phyloP scores from a whole-genome alignment of 306 rosid genomes.

The Prunus padus region DNA sequence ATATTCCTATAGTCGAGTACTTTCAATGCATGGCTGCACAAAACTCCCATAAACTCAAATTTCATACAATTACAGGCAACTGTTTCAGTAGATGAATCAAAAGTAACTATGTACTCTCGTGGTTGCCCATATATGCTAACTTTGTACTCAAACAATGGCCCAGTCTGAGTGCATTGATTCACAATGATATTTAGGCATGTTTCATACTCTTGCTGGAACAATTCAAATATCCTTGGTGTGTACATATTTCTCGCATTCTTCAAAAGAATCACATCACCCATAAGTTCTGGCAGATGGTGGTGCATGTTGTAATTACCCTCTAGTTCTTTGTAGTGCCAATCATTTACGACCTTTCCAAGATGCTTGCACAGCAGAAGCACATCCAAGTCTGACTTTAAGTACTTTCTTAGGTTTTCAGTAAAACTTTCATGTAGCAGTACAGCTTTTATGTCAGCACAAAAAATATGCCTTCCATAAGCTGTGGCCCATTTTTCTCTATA shows the following conservation, averaged over 20 bases:
- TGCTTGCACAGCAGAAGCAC: conserved; percentile 45
- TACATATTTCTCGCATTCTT: conserved; percentile 54
- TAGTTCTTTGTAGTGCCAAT: conserved; percentile 57
- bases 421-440: conserved; percentile 36
- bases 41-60: conserved; percentile 54
- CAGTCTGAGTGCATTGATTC: conserved; percentile 39
- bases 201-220: conserved; percentile 58
- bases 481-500: conserved; percentile 52
- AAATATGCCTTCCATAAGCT: conserved; percentile 40
- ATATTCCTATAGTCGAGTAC: conserved; percentile 57
- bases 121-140: conserved; percentile 51
- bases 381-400: conserved; percentile 39
- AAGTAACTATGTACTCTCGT: conserved; percentile 47
- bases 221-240: conserved; percentile 50
- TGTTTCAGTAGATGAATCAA: conserved; percentile 40
- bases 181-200: conserved; percentile 47
- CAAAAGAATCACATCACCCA: conserved; percentile 53
- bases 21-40: conserved; percentile 59
- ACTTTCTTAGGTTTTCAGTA: conserved; percentile 40
- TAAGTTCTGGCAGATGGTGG: conserved; percentile 41
- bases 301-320: conserved; percentile 52
- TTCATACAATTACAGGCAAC: conserved; percentile 61
- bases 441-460: conserved; percentile 48
- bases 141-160: conserved; percentile 37
- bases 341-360: conserved; percentile 46